These are phyloP conservation scores for Colletotrichum sp. DNA, from an alignment of 2,329 filamentous ascomycete genomes.

Conservation along the genomic window DNA sequence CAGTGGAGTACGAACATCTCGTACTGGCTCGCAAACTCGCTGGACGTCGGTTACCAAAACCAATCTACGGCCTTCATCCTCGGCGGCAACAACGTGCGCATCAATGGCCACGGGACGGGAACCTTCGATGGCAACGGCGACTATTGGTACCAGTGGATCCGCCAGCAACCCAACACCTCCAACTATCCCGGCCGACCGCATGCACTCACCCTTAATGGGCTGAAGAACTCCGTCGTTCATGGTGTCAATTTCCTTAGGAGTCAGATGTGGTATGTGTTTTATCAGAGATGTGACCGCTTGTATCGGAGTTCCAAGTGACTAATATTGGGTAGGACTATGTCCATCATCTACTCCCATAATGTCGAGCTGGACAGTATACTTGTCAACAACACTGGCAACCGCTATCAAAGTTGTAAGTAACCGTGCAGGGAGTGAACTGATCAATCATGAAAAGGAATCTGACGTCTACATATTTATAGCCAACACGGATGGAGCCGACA, in stretches of 20 bases:
- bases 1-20: conserved; percentile 41
- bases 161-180: conserved; percentile 30
- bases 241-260: conserved; percentile 50
- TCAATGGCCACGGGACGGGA: conserved; percentile 48
- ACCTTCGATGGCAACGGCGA: conserved; percentile 57
- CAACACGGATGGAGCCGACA: conserved; percentile 37
- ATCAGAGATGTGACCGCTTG: not conserved
- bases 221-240: conserved; percentile 46
- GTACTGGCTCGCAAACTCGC: conserved; percentile 49
- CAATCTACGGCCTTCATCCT: conserved; percentile 51
- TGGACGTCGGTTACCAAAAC: conserved; percentile 50
- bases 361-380: conserved; percentile 47
- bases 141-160: conserved; percentile 52
- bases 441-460: not conserved
- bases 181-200: conserved; percentile 50
- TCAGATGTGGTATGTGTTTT: conserved; percentile 52
- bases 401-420: conserved; percentile 20
- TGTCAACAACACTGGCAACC: conserved; percentile 46
- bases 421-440: not conserved
- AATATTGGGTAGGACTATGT: conserved; percentile 36
- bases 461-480: conserved; percentile 8
- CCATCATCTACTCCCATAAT: conserved; percentile 46
- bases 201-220: conserved; percentile 48
- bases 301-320: not conserved
- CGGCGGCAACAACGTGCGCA: conserved; percentile 48